Evolutionary conservation across 2,329 filamentous ascomycete species (phyloP), one percentile per base, ranked within the genome.

Genomic region (Ophiocordyceps polyrhachis-furcata): DNA sequence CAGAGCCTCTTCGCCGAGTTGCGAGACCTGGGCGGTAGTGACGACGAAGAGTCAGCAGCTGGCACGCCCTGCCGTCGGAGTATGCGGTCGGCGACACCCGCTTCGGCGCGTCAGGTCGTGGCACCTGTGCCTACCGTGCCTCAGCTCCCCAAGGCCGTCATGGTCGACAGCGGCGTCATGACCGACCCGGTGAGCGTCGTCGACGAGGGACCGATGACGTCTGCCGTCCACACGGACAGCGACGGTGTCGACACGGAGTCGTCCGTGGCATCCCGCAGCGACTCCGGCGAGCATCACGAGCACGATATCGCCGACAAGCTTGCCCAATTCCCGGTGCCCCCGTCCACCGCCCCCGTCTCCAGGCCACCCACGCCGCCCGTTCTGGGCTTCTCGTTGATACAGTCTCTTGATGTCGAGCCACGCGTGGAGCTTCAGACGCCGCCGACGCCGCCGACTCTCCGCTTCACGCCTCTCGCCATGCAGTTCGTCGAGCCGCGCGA

Each of bases 1-100:
- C 84, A 94, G 65, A 96, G 83, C 55, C 68, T 98, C 43, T 93
- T 91, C 58, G 87, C 87, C 38, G 91, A 98, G 61, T 72, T 98
- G 40, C 85, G 83, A 44, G 84, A 86, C 51, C 67, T 95, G 40
- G 81, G 76, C 49, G 76, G 77, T 50, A 81, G 82, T 52, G 83
- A 85, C 49, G 83, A 85, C 48, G 81, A 85, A 48, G 80, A 81
- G 49, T 79, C 82, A 45, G 67, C 67, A 17, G 69, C 64, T 31
- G 70, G 64, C 23, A 79, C 74, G 28, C 76, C 76, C 23, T 73
- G 69, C 49, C 66, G 67, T 46, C 65, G 67, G 40, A 67, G 66
- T 47, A 53, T 62, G 20, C 67, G 67, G 40, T 69, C 64, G 17
- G 52, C 61, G 40, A 73, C 70, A 6, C 70, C 72, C 20, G 66